Base-by-base conservation (phyloP, 2,329 filamentous ascomycete species). In the Phyllosticta ampelicida region DNA sequence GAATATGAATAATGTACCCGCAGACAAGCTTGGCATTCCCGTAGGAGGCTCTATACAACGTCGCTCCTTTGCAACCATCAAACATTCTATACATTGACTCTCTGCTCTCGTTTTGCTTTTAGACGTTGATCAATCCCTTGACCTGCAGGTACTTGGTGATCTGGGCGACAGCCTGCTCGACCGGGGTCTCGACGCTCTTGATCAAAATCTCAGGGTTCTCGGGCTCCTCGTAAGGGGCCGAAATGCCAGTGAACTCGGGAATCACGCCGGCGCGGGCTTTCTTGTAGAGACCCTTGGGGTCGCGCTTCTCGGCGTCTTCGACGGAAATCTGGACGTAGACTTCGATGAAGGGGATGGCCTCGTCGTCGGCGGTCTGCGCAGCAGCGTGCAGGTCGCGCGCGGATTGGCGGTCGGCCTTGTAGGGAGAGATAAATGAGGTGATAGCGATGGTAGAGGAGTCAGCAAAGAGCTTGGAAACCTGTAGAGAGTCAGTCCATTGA, bases 271-370 rank as follows among this genome's bases (percentile, higher is more conserved):
- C 86, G 51, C 92, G 80, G 11, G 94, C 94, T 83, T 96, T 96
- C 81, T 96, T 96, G 78, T 99, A 99, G 61, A 97, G 77, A 5
- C 92, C 94, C 83, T 99, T 99, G 53, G 94, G 94, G 70, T 99
- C 94, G 62, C 94, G 85, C 81, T 92, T 80, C 82, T 97, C 92
- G 44, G 94, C 92, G 51, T 94, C 89, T 74, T 90, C 89, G 64
- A 97, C 81, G 13, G 90, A 88, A 11, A 97, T 85, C 73, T 99
- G 90, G 62, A 99, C 86, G 70, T 85, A 95, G 60, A 97, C 90
- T 77, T 99, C 94, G 64, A 99, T 81, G 71, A 99, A 99, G 9
- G 88, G 86, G 59, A 97, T 81, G 0, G 87, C 77, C 1, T 77
- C 72, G 64, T 79, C 77, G 76, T 59, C 75, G 74, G 54, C 80